phyloP scores from a whole-genome alignment of 495 filamentous ascomycete species.

The Penicillium mononematosum region DNA sequence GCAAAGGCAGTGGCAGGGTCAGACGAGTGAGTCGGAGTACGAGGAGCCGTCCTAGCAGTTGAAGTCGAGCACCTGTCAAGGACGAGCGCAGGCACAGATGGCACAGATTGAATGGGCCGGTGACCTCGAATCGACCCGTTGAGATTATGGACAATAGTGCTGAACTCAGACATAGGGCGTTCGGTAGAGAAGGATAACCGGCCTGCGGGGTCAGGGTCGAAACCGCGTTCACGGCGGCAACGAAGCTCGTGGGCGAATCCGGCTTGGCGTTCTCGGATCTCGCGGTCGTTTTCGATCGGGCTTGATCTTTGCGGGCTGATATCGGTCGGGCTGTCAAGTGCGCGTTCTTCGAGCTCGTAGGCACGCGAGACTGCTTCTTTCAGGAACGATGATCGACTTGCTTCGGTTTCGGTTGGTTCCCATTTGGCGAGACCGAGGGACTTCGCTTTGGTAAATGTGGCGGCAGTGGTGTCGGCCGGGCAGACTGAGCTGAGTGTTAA shows the following conservation, averaged over 20 bases:
- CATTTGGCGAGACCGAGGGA: constrained; percentile 57
- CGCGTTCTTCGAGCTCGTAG: constrained; percentile 53
- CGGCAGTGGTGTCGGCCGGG: constrained; percentile 42
- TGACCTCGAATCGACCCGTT: constrained; percentile 18
- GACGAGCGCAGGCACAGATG: constrained; percentile 17
- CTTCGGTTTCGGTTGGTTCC: constrained; percentile 45
- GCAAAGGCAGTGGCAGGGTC: neutral
- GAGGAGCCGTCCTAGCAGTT: constrained; percentile 16
- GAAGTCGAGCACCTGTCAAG: constrained; percentile 18
- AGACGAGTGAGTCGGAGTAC: constrained; percentile 12
- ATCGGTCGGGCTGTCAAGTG: neutral
- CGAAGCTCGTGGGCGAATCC: constrained; percentile 32
- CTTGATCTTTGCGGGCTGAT: constrained; percentile 10
- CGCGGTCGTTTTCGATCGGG: constrained; percentile 13
- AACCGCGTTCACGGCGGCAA: constrained; percentile 17
- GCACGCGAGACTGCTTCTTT: constrained; percentile 60
- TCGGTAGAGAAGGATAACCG: constrained; percentile 40
- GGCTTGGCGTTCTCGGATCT: constrained; percentile 38
- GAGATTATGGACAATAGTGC: constrained; percentile 36
- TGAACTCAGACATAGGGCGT: constrained; percentile 48
- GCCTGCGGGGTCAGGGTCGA: constrained; percentile 29
- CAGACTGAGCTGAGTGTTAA: constrained; percentile 52
- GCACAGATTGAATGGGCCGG: constrained; percentile 20
- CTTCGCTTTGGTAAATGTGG: constrained; percentile 52
- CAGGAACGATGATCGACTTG: constrained; percentile 58